These are phyloP conservation scores for Xylaria sp. DNA, from an alignment of 2,329 filamentous ascomycete genomes.

Conservation along the genomic window DNA sequence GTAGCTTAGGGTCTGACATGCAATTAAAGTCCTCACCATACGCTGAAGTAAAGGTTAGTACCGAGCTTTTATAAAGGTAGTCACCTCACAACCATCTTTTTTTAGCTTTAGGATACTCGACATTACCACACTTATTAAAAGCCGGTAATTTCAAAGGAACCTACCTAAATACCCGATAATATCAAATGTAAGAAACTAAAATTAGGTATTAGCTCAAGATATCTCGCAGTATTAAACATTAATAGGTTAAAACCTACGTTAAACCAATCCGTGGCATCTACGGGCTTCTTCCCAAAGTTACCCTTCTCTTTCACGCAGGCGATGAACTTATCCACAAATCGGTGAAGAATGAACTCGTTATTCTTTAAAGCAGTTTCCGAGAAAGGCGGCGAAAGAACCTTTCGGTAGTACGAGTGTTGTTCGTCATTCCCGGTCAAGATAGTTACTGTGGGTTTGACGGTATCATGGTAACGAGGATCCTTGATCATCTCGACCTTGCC, in stretches of 20 bases:
- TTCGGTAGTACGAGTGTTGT: neutral
- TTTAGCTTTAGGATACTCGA: neutral
- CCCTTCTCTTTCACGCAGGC: neutral
- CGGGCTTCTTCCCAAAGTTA: neutral
- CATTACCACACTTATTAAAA: neutral
- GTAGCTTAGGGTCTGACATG: neutral
- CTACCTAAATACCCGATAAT: slow-evolving; percentile 1
- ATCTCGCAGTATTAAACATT: neutral
- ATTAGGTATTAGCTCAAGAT: neutral
- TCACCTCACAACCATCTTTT: neutral
- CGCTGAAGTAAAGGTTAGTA: neutral
- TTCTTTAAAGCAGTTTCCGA: neutral
- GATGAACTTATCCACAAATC: slow-evolving; percentile 3
- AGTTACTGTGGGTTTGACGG: neutral
- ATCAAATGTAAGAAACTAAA: neutral
- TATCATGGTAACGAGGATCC: slow-evolving; percentile 3
- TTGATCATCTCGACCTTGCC: slow-evolving; percentile 9
- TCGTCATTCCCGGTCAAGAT: slow-evolving; percentile 1
- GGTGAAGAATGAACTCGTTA: slow-evolving; percentile 4
- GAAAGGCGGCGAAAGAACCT: slow-evolving; percentile 1
- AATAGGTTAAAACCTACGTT: neutral
- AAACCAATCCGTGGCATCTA: neutral
- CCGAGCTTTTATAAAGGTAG: neutral
- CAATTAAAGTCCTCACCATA: slow-evolving; percentile 1
- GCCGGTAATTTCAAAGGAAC: neutral